phyloP scores from a whole-genome alignment of 192 early-diverging fungal species.

The Rhizophlyctis rosea region DNA sequence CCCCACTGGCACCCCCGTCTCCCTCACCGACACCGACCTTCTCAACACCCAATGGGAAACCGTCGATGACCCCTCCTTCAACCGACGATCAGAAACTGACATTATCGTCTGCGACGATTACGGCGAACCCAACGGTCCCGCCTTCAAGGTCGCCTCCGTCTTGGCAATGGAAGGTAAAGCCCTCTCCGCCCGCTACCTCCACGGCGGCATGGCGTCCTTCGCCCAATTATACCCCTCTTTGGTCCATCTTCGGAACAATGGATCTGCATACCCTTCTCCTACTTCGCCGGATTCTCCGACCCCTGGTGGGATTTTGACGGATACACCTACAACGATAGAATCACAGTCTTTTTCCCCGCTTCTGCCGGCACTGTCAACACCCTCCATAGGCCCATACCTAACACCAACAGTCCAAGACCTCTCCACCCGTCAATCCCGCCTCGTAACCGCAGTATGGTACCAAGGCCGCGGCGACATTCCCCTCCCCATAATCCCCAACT shows the following conservation, averaged over 20 bases:
- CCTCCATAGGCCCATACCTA: background rate
- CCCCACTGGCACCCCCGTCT: background rate
- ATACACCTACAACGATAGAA: no score
- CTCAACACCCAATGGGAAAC: background rate
- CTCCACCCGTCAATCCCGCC: slow-evolving; percentile 20
- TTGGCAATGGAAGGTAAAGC: background rate
- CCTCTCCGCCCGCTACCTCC: background rate
- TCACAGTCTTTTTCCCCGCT: no score
- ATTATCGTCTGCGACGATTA: background rate
- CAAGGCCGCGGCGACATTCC: slow-evolving; percentile 32
- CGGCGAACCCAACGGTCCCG: background rate
- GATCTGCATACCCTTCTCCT: background rate
- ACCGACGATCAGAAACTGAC: background rate
- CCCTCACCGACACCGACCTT: background rate
- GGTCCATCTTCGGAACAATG: background rate
- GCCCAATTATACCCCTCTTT: background rate
- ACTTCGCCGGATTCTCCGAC: background rate
- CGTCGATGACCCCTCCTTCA: background rate
- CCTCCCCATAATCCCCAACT: slow-evolving; percentile 26
- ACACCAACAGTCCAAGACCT: slow-evolving; percentile 23
- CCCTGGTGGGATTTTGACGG: no score
- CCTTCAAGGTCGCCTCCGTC: background rate
- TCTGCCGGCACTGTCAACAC: no score
- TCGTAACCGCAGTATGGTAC: slow-evolving; percentile 38
- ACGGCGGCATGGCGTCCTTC: background rate